These are phyloP conservation scores for Dinochytrium kinnereticum DNA, from an alignment of 371 early-diverging fungal species.

Conservation along the genomic window DNA sequence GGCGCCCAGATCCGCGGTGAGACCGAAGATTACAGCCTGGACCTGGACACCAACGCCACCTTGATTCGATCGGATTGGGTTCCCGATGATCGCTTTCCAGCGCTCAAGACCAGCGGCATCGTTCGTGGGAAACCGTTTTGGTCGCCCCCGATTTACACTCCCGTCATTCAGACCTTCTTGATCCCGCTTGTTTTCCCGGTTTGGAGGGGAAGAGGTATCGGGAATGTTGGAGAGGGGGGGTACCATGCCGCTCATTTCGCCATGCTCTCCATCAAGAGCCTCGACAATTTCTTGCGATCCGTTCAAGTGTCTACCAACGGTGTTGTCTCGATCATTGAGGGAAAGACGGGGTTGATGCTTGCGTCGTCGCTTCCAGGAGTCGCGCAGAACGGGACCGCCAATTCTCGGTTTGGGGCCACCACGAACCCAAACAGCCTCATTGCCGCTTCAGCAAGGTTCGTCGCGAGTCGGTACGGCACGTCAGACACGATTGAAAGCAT, in stretches of 20 bases:
- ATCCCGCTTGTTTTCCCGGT: constrained; percentile 20
- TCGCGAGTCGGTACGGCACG: constrained; percentile 3
- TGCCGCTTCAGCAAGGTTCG: constrained; percentile 5
- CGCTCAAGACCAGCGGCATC: constrained; percentile 4
- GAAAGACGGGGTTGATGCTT: constrained; percentile 19
- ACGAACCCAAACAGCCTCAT: constrained; percentile 22
- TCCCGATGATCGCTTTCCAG: constrained; percentile 6
- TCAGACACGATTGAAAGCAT: constrained; percentile 8
- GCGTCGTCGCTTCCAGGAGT: constrained; percentile 9
- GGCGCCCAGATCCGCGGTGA: not conserved
- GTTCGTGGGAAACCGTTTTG: constrained; percentile 5
- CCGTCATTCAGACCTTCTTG: constrained; percentile 12
- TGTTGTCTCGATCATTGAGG: constrained; percentile 13
- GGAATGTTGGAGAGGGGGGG: not conserved
- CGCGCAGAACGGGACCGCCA: constrained; percentile 15
- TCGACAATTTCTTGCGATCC: constrained; percentile 14
- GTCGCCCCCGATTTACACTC: constrained; percentile 15
- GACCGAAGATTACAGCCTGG: constrained; percentile 14
- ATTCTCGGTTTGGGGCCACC: constrained; percentile 4
- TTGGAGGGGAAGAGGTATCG: not conserved
- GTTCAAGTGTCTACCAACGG: constrained; percentile 14
- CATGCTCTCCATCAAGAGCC: constrained; percentile 21
- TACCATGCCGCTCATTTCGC: constrained; percentile 17
- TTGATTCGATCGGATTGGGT: constrained; percentile 19
- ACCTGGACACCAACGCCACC: not conserved